phyloP scores from a whole-genome alignment of 2,329 filamentous ascomycete genomes.

The Furcasterigmium sp. region DNA sequence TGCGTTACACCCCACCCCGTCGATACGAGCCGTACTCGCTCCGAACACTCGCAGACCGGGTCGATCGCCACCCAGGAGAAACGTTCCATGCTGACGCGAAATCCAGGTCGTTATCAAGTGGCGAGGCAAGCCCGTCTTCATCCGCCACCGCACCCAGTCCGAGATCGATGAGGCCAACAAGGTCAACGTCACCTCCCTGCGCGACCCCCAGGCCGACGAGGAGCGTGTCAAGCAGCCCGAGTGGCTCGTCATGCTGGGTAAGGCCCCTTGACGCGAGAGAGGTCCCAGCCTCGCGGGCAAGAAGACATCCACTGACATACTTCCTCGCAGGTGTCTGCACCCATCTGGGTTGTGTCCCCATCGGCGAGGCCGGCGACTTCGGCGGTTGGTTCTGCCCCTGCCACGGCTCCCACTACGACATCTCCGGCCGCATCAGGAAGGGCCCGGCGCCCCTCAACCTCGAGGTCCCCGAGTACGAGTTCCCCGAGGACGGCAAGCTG shows the following conservation, averaged over 20 bases:
- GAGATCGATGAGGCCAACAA: slow-evolving; percentile 96
- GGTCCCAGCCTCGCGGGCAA: too few relatives aligned
- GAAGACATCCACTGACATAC: background rate
- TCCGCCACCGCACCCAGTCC: slow-evolving; percentile 89
- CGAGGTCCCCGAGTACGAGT: slow-evolving; percentile 88
- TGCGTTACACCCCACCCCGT: slow-evolving; percentile 40
- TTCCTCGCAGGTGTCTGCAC: slow-evolving; percentile 81
- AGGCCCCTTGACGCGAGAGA: background rate
- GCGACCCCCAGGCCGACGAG: slow-evolving; percentile 85
- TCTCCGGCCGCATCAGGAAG: slow-evolving; percentile 96
- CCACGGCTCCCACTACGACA: slow-evolving; percentile 99
- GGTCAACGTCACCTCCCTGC: slow-evolving; percentile 73
- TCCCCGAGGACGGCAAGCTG: slow-evolving; percentile 83
- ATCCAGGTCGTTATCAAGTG: slow-evolving; percentile 95
- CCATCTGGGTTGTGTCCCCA: slow-evolving; percentile 97
- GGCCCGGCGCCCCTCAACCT: slow-evolving; percentile 96
- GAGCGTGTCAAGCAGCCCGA: slow-evolving; percentile 97
- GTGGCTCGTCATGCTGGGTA: slow-evolving; percentile 98
- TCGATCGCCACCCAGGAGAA: background rate
- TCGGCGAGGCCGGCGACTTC: slow-evolving; percentile 95
- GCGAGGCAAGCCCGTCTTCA: slow-evolving; percentile 99
- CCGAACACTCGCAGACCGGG: too few relatives aligned
- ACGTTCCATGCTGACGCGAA: slow-evolving; percentile 1
- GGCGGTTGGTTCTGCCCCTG: slow-evolving; percentile 99
- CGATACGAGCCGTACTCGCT: too few relatives aligned